phyloP scores from a whole-genome alignment of 73 alveolate genomes.

The Paramecium caudatum region DNA sequence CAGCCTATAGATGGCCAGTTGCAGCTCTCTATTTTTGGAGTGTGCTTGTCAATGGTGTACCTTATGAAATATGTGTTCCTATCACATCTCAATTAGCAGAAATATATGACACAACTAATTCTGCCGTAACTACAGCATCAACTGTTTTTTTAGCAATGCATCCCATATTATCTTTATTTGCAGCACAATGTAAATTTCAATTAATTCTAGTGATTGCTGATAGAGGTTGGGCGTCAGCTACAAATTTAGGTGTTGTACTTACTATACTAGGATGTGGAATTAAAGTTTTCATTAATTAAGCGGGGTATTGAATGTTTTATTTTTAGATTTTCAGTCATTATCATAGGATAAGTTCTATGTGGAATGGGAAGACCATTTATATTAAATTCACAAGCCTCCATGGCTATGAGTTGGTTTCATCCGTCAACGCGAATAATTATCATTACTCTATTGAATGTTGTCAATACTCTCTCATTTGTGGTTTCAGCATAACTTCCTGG shows the following conservation, averaged over 20 bases:
- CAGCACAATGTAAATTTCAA: not conserved
- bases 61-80: slow-evolving; percentile 27
- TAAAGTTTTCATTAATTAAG: slow-evolving; percentile 10
- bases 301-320: not conserved
- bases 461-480: not conserved
- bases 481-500: slow-evolving; percentile 31
- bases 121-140: not conserved
- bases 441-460: not conserved
- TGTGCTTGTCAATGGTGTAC: slow-evolving; percentile 49
- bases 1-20: no score
- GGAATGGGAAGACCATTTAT: slow-evolving; percentile 71
- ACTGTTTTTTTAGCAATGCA: slow-evolving; percentile 42
- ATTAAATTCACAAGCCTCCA: slow-evolving; percentile 47
- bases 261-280: slow-evolving; percentile 52
- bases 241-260: slow-evolving; percentile 38
- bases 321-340: slow-evolving; percentile 4
- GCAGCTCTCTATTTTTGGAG: no score
- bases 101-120: not conserved
- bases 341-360: slow-evolving; percentile 47
- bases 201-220: not conserved
- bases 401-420: slow-evolving; percentile 60
- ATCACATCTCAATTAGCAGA: not conserved
- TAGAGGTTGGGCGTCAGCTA: slow-evolving; percentile 55
- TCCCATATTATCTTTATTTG: slow-evolving; percentile 35
- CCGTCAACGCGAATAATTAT: slow-evolving; percentile 31